Percentiles rank a stretch among this genome's conserved stretches.
phyloP scores from a whole-genome alignment of 2,329 filamentous ascomycete genomes.

The Fonsecaea pedrosoi region DNA sequence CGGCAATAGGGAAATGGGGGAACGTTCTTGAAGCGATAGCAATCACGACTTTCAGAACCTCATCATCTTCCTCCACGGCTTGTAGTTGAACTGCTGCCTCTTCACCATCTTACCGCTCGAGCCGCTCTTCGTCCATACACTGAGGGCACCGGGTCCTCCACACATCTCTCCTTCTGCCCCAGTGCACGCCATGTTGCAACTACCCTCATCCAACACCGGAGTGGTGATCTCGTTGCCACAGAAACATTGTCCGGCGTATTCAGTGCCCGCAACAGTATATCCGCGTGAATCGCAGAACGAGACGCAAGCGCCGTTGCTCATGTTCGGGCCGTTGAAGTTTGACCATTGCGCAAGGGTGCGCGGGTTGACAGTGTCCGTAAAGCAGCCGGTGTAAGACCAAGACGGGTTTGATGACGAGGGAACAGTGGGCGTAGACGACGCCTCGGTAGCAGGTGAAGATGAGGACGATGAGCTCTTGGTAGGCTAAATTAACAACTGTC shows the following conservation, averaged over 20 bases:
- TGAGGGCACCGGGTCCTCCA: conserved; percentile 51
- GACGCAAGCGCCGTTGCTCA: conserved; percentile 58
- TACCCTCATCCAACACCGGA: conserved; percentile 22
- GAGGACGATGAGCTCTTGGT: neutral
- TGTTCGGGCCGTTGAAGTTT: conserved; percentile 48
- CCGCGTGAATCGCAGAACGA: conserved; percentile 56
- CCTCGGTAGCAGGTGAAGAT: neutral
- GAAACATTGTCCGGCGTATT: conserved; percentile 58
- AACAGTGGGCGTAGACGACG: neutral
- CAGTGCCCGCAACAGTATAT: conserved; percentile 57
- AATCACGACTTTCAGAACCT: neutral
- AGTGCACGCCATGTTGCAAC: conserved; percentile 41
- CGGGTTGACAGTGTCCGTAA: conserved; percentile 45
- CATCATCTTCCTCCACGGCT: conserved; percentile 1
- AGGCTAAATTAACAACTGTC: conserved; percentile 13
- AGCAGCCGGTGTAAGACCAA: conserved; percentile 50
- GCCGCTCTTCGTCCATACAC: conserved; percentile 31
- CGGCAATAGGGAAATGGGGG: neutral
- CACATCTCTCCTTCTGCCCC: conserved; percentile 59
- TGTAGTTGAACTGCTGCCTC: conserved; percentile 23
- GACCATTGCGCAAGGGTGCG: conserved; percentile 54
- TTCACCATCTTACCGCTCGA: conserved; percentile 17
- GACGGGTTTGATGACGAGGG: conserved; percentile 18
- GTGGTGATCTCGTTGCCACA: conserved; percentile 49
- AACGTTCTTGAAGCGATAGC: neutral